Conservation (phyloP, 2,329 filamentous ascomycete genomes). For the Juglanconis juglandina region DNA sequence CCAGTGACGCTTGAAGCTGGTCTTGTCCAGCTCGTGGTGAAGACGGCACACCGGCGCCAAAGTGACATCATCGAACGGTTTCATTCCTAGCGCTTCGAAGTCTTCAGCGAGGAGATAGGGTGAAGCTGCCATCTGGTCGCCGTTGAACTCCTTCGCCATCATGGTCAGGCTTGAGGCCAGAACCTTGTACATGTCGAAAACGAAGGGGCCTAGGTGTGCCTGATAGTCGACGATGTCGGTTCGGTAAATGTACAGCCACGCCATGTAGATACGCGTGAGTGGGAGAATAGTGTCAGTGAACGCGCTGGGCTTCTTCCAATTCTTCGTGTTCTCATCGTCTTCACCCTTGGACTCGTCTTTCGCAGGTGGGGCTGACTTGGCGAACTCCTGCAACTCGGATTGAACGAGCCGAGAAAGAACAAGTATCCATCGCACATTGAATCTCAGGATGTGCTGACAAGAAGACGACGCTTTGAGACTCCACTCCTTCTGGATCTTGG, state of each 20-base stretch:
- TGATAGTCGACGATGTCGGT: constrained; percentile 44
- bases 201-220: constrained; percentile 41
- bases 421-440: constrained; percentile 76
- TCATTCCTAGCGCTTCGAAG: constrained; percentile 41
- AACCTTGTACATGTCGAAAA: constrained; percentile 44
- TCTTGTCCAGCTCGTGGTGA: constrained; percentile 27
- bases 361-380: constrained; percentile 41
- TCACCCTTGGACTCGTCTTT: constrained; percentile 27
- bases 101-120: constrained; percentile 53
- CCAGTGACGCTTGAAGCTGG: constrained; percentile 24
- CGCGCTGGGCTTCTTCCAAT: constrained; percentile 32
- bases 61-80: constrained; percentile 36
- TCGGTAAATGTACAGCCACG: constrained; percentile 49
- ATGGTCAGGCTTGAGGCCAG: constrained; percentile 45
- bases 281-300: constrained; percentile 44
- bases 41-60: constrained; percentile 39
- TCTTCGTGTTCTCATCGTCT: constrained; percentile 22
- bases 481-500: constrained; percentile 53
- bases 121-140: constrained; percentile 34
- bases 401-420: constrained; percentile 67
- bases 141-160: constrained; percentile 45
- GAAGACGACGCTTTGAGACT: constrained; percentile 43
- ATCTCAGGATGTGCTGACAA: constrained; percentile 65
- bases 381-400: constrained; percentile 60
- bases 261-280: constrained; percentile 49